These are phyloP conservation scores for Tuber microsphaerosporum DNA, from an alignment of 495 filamentous ascomycete species.

Conservation along the genomic window DNA sequence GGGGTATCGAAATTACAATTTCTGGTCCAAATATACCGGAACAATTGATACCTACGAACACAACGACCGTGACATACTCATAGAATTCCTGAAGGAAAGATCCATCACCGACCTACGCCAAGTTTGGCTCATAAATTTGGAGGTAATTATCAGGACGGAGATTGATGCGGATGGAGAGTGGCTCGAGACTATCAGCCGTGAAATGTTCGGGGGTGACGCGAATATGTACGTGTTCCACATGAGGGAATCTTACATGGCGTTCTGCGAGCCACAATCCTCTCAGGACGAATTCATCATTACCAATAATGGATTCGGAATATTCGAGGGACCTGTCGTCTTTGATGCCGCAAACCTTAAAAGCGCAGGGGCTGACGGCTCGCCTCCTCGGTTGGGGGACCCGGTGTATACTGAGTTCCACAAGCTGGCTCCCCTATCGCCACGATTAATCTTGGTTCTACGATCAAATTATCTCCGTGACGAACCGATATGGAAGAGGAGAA, in stretches of 20 bases:
- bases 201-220: slow-evolving; percentile 41
- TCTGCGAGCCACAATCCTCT: slow-evolving; percentile 45
- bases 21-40: slow-evolving; percentile 44
- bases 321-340: slow-evolving; percentile 46
- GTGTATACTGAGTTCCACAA: slow-evolving; percentile 45
- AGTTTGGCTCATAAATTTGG: too few species aligned
- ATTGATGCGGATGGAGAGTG: too few species aligned
- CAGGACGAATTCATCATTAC: slow-evolving; percentile 50
- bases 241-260: slow-evolving; percentile 45
- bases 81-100: too few species aligned
- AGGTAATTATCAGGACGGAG: too few species aligned
- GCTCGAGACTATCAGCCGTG: too few species aligned
- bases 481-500: too few species aligned
- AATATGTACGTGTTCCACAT: slow-evolving; percentile 45
- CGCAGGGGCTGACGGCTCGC: slow-evolving; percentile 1
- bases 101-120: too few species aligned
- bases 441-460: too few species aligned
- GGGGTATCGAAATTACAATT: slow-evolving; percentile 43
- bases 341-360: slow-evolving; percentile 12
- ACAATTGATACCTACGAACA: slow-evolving; percentile 23
- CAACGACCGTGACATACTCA: too few species aligned
- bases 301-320: slow-evolving; percentile 46
- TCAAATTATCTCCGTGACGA: too few species aligned
- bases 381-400: neutral
- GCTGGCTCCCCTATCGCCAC: slow-evolving; percentile 47